phyloP scores from a whole-genome alignment of 1,284 basidiomycete genomes.

The Ganoderma resinaceum region DNA sequence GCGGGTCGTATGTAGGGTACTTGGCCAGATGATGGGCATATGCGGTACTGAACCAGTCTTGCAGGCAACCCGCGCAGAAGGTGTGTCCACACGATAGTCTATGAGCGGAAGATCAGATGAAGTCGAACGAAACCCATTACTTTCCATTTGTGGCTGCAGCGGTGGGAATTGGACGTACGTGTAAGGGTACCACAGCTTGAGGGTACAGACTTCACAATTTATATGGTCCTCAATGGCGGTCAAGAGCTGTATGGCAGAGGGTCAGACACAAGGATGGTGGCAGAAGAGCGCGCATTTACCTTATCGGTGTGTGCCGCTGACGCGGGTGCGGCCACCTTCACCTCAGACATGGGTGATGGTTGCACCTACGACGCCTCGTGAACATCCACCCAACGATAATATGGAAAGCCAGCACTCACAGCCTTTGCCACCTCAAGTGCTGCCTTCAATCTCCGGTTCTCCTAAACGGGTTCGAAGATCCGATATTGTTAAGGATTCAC shows the following conservation, averaged over 20 bases:
- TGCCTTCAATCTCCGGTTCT: constrained; percentile 23
- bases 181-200: constrained; percentile 68
- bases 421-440: constrained; percentile 13
- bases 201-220: constrained; percentile 67
- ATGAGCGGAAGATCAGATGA: constrained; percentile 18
- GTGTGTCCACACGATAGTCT: constrained; percentile 75
- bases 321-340: constrained; percentile 5
- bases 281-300: neutral
- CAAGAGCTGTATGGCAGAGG: constrained; percentile 42
- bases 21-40: constrained; percentile 54
- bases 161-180: constrained; percentile 49
- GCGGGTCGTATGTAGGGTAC: constrained; percentile 54
- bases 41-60: constrained; percentile 68
- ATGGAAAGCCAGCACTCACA: constrained; percentile 5
- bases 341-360: neutral
- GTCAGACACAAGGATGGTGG: constrained; percentile 1
- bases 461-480: constrained; percentile 11
- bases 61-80: constrained; percentile 68
- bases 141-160: constrained; percentile 11
- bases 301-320: neutral
- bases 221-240: constrained; percentile 58
- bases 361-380: neutral
- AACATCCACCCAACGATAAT: neutral
- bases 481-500: neutral
- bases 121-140: constrained; percentile 6